Evolutionary conservation across 768 basidiomycete species (phyloP).

Genomic region (Leucocoprinus leucothites): DNA sequence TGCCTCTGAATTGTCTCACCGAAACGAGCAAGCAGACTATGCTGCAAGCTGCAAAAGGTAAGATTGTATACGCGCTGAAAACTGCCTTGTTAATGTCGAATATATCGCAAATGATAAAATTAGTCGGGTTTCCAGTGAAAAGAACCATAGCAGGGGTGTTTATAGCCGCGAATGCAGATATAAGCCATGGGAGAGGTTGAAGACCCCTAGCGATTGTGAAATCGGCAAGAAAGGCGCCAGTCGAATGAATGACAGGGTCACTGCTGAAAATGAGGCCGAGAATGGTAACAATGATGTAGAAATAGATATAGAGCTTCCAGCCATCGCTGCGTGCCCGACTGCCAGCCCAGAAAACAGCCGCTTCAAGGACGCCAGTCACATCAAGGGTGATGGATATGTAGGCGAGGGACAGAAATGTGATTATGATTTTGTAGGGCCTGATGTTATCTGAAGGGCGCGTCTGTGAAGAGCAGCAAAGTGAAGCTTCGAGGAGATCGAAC

Average conservation of each 20-base stretch:
- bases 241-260: constrained; percentile 90
- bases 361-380: constrained; percentile 80
- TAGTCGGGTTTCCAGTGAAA: constrained; percentile 91
- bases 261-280: constrained; percentile 85
- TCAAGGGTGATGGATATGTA: constrained; percentile 94
- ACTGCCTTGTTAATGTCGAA: constrained; percentile 74
- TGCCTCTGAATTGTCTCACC: constrained; percentile 53
- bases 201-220: constrained; percentile 69
- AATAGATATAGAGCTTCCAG: constrained; percentile 69
- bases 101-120: constrained; percentile 87
- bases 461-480: too few relatives aligned
- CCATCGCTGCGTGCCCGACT: constrained; percentile 74
- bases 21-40: constrained; percentile 59
- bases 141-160: constrained; percentile 74
- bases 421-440: constrained; percentile 90
- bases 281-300: constrained; percentile 79
- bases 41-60: constrained; percentile 72
- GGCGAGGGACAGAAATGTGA: constrained; percentile 86
- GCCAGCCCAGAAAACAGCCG: constrained; percentile 87
- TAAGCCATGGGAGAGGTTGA: constrained; percentile 63
- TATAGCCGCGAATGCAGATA: constrained; percentile 73
- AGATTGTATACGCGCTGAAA: constrained; percentile 79
- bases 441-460: too few relatives aligned
- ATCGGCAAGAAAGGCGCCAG: constrained; percentile 87
- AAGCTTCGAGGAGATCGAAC: constrained; percentile 16